These are phyloP conservation scores for Saccharomycopsis vini DNA, from an alignment of 805 yeast genomes.

Conservation along the genomic window DNA sequence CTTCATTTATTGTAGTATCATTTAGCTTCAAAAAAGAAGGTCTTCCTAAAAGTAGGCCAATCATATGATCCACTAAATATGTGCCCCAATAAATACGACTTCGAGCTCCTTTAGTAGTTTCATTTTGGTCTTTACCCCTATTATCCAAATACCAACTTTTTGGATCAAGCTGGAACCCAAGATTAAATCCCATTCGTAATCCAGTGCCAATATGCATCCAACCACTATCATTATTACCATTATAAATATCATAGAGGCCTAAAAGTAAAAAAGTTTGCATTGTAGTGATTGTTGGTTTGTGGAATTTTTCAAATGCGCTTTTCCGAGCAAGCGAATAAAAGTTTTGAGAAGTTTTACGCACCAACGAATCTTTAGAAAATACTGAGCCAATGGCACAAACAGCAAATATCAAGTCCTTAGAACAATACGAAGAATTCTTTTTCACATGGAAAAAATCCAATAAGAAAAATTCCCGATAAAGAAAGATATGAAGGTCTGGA, in stretches of 20 bases:
- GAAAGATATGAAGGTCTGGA: slow-evolving; percentile 53
- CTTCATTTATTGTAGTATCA: slow-evolving; percentile 53
- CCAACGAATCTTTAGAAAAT: slow-evolving; percentile 35
- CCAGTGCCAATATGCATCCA: slow-evolving; percentile 60
- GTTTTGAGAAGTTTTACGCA: slow-evolving; percentile 32
- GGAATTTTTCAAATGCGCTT: slow-evolving; percentile 32
- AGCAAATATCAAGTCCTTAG: slow-evolving; percentile 43
- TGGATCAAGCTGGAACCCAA: slow-evolving; percentile 57
- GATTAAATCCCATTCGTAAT: slow-evolving; percentile 54
- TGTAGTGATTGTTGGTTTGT: slow-evolving; percentile 42
- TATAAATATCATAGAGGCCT: slow-evolving; percentile 54
- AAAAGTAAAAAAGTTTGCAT: slow-evolving; percentile 50
- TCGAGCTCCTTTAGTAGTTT: slow-evolving; percentile 31
- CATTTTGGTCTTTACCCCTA: slow-evolving; percentile 25
- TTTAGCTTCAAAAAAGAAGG: slow-evolving; percentile 46
- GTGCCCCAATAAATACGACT: slow-evolving; percentile 62
- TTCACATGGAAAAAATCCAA: slow-evolving; percentile 52
- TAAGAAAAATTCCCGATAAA: slow-evolving; percentile 55
- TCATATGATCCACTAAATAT: slow-evolving; percentile 55
- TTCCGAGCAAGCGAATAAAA: slow-evolving; percentile 42
- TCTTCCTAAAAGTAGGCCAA: slow-evolving; percentile 49
- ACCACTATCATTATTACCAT: slow-evolving; percentile 48
- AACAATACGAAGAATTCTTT: slow-evolving; percentile 43
- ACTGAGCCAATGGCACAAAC: slow-evolving; percentile 53
- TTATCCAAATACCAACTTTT: slow-evolving; percentile 48